Evolutionary conservation across 805 yeast species (phyloP).

Genomic region (Candida bentonensis): DNA sequence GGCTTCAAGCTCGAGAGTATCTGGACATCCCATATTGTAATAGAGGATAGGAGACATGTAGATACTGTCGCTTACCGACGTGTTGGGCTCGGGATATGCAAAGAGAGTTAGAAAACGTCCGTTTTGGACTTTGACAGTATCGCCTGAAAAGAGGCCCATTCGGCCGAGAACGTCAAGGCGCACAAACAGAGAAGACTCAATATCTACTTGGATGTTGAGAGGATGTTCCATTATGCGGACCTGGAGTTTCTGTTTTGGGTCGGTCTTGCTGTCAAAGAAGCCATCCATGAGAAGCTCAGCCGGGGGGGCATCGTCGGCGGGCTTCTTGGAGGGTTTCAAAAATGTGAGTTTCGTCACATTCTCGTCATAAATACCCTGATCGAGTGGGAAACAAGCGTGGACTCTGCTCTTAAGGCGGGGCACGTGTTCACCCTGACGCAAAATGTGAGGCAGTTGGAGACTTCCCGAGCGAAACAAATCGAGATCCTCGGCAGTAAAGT

Average conservation of each 20-base stretch:
- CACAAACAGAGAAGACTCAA: slow-evolving; percentile 31
- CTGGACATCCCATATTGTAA: slow-evolving; percentile 32
- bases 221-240: slow-evolving; percentile 10
- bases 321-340: slow-evolving; percentile 21
- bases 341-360: slow-evolving; percentile 38
- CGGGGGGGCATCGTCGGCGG: background rate
- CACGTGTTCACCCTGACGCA: slow-evolving; percentile 30
- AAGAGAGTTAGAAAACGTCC: slow-evolving; percentile 23
- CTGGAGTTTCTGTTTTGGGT: slow-evolving; percentile 1
- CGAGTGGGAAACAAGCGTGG: slow-evolving; percentile 55
- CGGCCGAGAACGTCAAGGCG: slow-evolving; percentile 37
- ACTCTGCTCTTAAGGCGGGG: slow-evolving; percentile 36
- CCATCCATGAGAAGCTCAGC: slow-evolving; percentile 5
- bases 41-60: slow-evolving; percentile 52
- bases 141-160: slow-evolving; percentile 59
- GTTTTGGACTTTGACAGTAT: slow-evolving; percentile 27
- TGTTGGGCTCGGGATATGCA: slow-evolving; percentile 53
- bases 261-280: background rate
- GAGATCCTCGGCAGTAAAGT: background rate
- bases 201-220: slow-evolving; percentile 27
- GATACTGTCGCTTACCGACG: slow-evolving; percentile 25
- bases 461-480: slow-evolving; percentile 3
- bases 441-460: slow-evolving; percentile 23
- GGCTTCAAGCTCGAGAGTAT: slow-evolving; percentile 10
- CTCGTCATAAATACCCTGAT: slow-evolving; percentile 42